These are phyloP conservation scores for Pholiota microspora DNA, from an alignment of 768 basidiomycete species.

Conservation along the genomic window DNA sequence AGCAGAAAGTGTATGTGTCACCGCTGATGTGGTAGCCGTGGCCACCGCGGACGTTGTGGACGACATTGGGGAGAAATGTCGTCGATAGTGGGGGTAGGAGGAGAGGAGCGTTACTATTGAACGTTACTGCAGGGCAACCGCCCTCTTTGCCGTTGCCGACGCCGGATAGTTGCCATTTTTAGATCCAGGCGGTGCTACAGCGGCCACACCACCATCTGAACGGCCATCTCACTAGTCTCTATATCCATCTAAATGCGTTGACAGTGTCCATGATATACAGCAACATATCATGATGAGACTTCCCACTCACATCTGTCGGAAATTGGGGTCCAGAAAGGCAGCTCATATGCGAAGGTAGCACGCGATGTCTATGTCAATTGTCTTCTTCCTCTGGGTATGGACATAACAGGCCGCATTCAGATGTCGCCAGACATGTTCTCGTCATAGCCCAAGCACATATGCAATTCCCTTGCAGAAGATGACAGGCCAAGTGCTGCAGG, in stretches of 20 bases:
- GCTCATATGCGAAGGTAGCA: too few species aligned
- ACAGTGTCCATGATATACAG: neutral
- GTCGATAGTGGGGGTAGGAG: neutral
- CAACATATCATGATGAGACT: neutral
- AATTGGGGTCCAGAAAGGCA: neutral
- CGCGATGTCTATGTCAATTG: neutral
- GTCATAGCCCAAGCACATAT: too few species aligned
- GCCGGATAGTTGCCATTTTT: neutral
- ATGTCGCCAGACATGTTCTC: too few species aligned
- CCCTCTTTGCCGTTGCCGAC: neutral
- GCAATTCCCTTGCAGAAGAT: too few species aligned
- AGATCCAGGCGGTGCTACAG: neutral
- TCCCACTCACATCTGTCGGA: neutral
- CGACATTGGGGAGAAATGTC: conserved; percentile 1
- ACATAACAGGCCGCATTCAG: too few species aligned
- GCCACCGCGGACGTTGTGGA: conserved; percentile 22
- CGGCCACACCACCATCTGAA: neutral
- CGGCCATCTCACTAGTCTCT: neutral
- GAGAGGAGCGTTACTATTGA: conserved; percentile 1
- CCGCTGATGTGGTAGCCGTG: conserved; percentile 31
- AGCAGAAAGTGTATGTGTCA: conserved; percentile 33
- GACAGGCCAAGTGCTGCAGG: too few species aligned
- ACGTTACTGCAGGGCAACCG: conserved; percentile 7
- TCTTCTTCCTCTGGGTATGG: too few species aligned
- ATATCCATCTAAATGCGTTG: neutral